Evolutionary conservation across 129 eudicot genomes (phyloP).

Genomic region (Cynara cardunculus): DNA sequence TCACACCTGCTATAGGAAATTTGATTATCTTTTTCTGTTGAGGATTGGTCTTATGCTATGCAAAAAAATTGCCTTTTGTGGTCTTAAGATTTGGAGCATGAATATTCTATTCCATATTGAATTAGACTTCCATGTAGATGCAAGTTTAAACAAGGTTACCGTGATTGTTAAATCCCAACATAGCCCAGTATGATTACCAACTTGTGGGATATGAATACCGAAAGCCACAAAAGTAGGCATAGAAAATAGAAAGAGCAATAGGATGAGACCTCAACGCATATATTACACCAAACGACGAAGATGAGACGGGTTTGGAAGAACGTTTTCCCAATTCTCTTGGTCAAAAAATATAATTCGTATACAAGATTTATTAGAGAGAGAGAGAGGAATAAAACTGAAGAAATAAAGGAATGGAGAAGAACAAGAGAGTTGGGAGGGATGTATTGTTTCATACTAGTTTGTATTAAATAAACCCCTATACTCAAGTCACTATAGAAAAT

Average conservation of each 20-base stretch:
- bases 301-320: neutral
- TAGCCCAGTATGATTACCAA: neutral
- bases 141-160: neutral
- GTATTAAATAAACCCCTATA: neutral
- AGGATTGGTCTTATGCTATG: neutral
- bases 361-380: neutral
- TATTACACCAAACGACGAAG: neutral
- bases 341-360: neutral
- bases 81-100: neutral
- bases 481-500: neutral
- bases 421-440: neutral
- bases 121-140: neutral
- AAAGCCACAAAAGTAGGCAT: neutral
- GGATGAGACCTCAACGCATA: neutral
- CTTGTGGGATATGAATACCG: neutral
- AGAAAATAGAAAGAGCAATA: neutral
- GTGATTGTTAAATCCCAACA: neutral
- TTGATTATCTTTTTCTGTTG: neutral
- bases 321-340: neutral
- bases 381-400: neutral
- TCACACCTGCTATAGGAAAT: conserved; percentile 5
- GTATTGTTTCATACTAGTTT: neutral
- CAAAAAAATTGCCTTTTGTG: neutral
- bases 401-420: neutral
- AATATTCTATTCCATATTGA: neutral